Percentiles rank a stretch among this genome's conserved stretches.
These are phyloP conservation scores for Actinidia polygama DNA, from an alignment of 179 eudicot species.

Conservation along the genomic window DNA sequence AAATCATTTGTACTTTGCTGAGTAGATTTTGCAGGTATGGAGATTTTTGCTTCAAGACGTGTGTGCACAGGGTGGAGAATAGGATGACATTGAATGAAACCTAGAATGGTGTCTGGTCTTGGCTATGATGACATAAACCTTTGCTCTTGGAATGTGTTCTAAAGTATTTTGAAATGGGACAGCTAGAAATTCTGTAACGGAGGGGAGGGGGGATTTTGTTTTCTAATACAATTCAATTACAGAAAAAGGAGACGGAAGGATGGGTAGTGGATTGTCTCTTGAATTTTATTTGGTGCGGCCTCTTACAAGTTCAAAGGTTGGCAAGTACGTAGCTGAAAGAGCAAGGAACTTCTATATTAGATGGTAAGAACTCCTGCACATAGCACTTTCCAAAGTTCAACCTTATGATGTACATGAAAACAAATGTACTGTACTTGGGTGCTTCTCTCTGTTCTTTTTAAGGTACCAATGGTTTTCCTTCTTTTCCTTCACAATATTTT, in stretches of 20 bases:
- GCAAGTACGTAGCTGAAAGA: conserved; percentile 84
- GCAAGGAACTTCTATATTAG: conserved; percentile 89
- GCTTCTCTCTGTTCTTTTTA: too few species aligned
- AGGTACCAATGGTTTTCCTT: too few species aligned
- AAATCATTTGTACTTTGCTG: conserved; percentile 40
- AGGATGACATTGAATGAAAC: conserved; percentile 98
- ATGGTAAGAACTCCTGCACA: conserved; percentile 55
- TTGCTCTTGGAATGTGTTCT: conserved; percentile 85
- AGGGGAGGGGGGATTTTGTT: too few species aligned
- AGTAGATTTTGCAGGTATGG: conserved; percentile 87
- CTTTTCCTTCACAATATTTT: too few species aligned
- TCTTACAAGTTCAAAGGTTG: conserved; percentile 67
- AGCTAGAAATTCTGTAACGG: conserved; percentile 83
- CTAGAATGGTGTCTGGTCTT: conserved; percentile 83
- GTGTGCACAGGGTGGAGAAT: conserved; percentile 90
- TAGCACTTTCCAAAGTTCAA: too few species aligned
- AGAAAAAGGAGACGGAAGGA: conserved; percentile 81
- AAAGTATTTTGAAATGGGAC: conserved; percentile 79
- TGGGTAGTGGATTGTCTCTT: conserved; percentile 86
- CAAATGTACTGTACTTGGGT: too few species aligned
- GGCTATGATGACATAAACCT: conserved; percentile 73
- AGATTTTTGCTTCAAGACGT: conserved; percentile 89
- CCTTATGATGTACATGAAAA: too few species aligned
- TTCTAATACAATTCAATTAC: conserved; percentile 17
- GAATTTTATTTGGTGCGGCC: conserved; percentile 95